phyloP scores from a whole-genome alignment of 2,329 filamentous ascomycete genomes.

The Alternaria postmessia region DNA sequence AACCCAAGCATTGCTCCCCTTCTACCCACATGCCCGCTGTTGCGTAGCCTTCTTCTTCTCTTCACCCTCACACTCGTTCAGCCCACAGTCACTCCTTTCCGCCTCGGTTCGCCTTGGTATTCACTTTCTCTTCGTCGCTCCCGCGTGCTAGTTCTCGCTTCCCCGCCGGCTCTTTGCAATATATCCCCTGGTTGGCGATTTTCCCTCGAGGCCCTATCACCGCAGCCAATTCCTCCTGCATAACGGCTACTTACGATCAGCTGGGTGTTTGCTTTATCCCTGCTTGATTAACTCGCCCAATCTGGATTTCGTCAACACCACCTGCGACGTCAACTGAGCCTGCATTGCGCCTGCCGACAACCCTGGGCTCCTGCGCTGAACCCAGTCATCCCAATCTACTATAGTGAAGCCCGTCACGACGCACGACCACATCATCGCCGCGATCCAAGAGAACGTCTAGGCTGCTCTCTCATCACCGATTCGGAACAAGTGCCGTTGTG shows the following conservation, averaged over 20 bases:
- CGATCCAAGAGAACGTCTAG: constrained; percentile 18
- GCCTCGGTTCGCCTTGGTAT: constrained; percentile 29
- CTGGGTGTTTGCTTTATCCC: constrained; percentile 38
- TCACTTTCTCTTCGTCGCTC: constrained; percentile 30
- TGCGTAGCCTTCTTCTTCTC: constrained; percentile 11
- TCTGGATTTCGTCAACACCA: constrained; percentile 35
- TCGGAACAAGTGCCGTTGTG: constrained; percentile 14
- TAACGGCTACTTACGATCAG: constrained; percentile 37
- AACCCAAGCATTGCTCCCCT: constrained; percentile 30
- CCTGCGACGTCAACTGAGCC: constrained; percentile 26
- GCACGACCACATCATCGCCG: constrained; percentile 23
- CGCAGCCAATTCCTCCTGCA: constrained; percentile 32
- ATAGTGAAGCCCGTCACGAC: constrained; percentile 38
- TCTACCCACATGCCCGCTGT: constrained; percentile 30
- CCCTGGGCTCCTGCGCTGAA: constrained; percentile 33
- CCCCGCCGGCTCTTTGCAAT: constrained; percentile 40
- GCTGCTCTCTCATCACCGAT: constrained; percentile 11
- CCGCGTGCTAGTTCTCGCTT: constrained; percentile 30
- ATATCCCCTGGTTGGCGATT: constrained; percentile 42
- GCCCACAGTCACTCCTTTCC: constrained; percentile 27
- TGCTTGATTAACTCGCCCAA: constrained; percentile 45
- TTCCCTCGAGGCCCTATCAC: constrained; percentile 30
- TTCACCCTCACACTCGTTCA: constrained; percentile 15
- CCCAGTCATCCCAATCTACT: constrained; percentile 35
- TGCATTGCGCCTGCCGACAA: constrained; percentile 29